Evolutionary conservation across 139 green algal genomes (phyloP).

Genomic region (Chlorella sorokiniana): DNA sequence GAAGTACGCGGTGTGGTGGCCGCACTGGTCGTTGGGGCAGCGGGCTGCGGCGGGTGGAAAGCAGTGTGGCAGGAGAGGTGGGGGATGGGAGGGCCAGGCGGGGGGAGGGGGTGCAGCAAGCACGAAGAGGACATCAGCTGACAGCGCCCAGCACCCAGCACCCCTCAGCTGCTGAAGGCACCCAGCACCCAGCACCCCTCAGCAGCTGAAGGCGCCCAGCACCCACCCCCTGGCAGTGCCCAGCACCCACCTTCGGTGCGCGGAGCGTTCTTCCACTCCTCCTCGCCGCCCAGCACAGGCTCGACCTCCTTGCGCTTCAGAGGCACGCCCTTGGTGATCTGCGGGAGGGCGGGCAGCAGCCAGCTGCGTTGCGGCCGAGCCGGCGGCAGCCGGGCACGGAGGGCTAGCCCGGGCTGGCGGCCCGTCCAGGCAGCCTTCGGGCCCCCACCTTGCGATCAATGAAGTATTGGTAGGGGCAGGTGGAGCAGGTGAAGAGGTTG

Average conservation of each 20-base stretch:
- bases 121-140: too few species aligned
- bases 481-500: slow-evolving; percentile 80
- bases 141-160: background rate
- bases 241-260: slow-evolving; percentile 68
- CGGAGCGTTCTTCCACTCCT: slow-evolving; percentile 90
- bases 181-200: background rate
- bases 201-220: background rate
- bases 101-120: background rate
- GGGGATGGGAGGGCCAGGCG: background rate
- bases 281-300: slow-evolving; percentile 87
- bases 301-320: slow-evolving; percentile 85
- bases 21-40: slow-evolving; percentile 86
- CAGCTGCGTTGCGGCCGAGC: too few species aligned
- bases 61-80: background rate
- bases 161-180: background rate
- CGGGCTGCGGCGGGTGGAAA: slow-evolving; percentile 44
- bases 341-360: background rate
- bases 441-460: slow-evolving; percentile 70
- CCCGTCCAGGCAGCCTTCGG: background rate
- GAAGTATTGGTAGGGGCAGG: slow-evolving; percentile 85
- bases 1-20: slow-evolving; percentile 85
- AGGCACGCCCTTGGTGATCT: slow-evolving; percentile 69
- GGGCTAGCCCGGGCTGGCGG: background rate
- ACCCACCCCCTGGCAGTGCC: background rate
- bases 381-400: too few species aligned